Evolutionary conservation across 495 filamentous ascomycete genomes (phyloP), one percentile per base, ranked within the genome.

Genomic region (Letharia lupina): DNA sequence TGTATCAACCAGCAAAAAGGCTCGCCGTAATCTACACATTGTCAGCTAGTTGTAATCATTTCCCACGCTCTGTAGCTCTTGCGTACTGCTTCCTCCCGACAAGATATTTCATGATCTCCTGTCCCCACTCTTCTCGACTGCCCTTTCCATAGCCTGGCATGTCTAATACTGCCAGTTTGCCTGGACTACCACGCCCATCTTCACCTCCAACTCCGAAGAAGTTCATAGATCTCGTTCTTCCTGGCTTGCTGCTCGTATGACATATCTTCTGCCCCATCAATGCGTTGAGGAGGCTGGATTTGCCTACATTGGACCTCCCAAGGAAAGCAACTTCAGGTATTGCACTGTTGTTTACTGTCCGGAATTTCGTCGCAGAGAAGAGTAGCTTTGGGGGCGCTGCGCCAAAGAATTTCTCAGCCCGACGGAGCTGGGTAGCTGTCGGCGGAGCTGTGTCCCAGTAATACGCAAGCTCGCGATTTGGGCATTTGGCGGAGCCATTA

Each of bases 111-210:
- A 89, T 81, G 68, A 96, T 92, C 76, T 97, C 87, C 67, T 77
- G 75, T 3, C 94, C 94, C 93, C 93, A 97, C 68, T 87, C 88
- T 50, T 81, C 74, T 56, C 84, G 77, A 71, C 88, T 90, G 8
- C 84, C 89, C 63, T 88, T 81, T 7, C 95, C 94, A 72, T 98
- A 98, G 3, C 94, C 95, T 10, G 94, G 95, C 91, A 95, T 93
- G 75, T 98, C 95, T 45, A 96, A 77, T 15, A 94, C 70, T 11
- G 86, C 78, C 60, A 96, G 72, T 16, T 84, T 79, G 62, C 87
- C 82, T 63, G 79, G 78, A 28, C 81, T 79, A 70, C 87, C 81
- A 48, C 77, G 75, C 39, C 76, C 79, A 66, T 82, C 80, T 40
- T 73, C 76, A 41, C 81, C 82, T 0, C 87, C 88, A 39, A 96